Base-by-base conservation (phyloP, 2,329 filamentous ascomycete species). In the Fusarium sp. region DNA sequence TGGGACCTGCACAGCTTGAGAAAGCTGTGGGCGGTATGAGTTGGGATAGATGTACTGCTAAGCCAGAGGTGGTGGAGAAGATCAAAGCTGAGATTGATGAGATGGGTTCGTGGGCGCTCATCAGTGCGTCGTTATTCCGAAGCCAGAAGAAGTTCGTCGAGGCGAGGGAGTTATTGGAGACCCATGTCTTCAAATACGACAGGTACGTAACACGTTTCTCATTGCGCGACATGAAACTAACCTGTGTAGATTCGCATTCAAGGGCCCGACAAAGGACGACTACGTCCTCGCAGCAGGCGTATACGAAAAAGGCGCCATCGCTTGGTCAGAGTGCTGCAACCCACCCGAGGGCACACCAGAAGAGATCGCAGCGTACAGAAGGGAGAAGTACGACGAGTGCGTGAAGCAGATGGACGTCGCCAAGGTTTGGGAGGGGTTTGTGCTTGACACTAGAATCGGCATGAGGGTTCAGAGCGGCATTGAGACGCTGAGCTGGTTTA, bases 291-390 rank as follows among this genome's bases (percentile, higher is more conserved):
- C 95, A 0, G 88, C 90, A 1, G 93, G 92, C 3, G 85, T 93
- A 70, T 98, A 98, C 79, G 96, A 99, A 80, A 88, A 96, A 83
- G 94, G 90, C 0, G 93, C 92, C 10, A 88, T 93, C 56, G 83
- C 91, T 2, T 99, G 95, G 94, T 85, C 87, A 59, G 91, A 95
- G 74, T 85, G 83, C 53, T 85, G 82, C 70, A 76, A 80, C 29
- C 78, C 82, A 5, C 77, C 79, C 1, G 67, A 70, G 2, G 75
- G 65, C 1, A 77, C 76, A 8, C 41, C 63, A 0, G 74, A 79
- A 21, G 77, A 79, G 8, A 66, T 79, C 0, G 77, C 80, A 0
- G 77, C 71, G 7, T 84, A 80, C 69, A 80, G 82, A 18, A 78
- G 76, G 24, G 77, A 83, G 46, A 87, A 87, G 78, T 76, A 90